Base-by-base conservation (phyloP, 140 eudicot species). In the Ambrosia hybrid region DNA sequence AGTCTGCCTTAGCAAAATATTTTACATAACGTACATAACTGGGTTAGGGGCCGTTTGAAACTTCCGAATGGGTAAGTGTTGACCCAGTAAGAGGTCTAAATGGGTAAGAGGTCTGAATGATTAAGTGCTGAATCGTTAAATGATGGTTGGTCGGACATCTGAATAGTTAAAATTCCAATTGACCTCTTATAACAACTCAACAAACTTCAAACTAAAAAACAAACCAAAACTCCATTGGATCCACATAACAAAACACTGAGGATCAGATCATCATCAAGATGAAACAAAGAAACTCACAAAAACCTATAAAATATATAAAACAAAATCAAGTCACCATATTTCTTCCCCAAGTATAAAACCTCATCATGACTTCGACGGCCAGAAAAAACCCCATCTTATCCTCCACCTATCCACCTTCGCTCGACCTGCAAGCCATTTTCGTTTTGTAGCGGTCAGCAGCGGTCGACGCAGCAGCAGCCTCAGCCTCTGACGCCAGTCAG, bases 211-310 rank as follows among this genome's bases (percentile, higher is more conserved):
- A 8, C 13, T 4, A 56, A 69, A 17, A 33, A 78, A 17, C 59
- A 70, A 66, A 74, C 36, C 74, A 73, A 81, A 81, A 81, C 78
- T 64, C 74, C 56, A 39, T 75, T 71, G 43, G 83, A 72, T 66
- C 86, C 80, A 73, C 83, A 82, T 67, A 73, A 82, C 77, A 82
- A 77, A 78, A 76, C 78, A 68, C 85, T 57, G 85, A 80, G 81
- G 85, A 81, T 66, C 85, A 76, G 72, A 72, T 75, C 49, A 70
- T 74, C 80, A 74, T 56, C 77, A 69, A 51, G 74, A 80, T 74
- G 73, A 65, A 60, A 68, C 46, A 5, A 66, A 66, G 4, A 57
- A 78, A 72, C 74, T 52, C 62, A 56, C 48, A 57, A 63, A 73
- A 66, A 46, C 37, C 39, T 69, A 70, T 13, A 49, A 63, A 70